Conservation (phyloP, 805 yeast species). For the Debaryomyces hansenii region DNA sequence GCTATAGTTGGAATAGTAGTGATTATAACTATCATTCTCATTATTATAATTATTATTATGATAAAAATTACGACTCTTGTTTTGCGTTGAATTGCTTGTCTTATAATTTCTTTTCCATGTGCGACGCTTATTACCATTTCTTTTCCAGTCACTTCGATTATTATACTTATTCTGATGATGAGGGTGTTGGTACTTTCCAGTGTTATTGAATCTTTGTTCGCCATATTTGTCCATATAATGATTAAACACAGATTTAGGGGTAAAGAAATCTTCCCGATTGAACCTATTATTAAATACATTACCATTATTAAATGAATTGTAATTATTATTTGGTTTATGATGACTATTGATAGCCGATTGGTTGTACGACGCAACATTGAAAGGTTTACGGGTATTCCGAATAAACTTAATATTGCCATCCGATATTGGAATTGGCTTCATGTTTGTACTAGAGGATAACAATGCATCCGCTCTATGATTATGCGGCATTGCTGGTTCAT, state of each 20-base stretch:
- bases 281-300: conserved; percentile 30
- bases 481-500: conserved; percentile 26
- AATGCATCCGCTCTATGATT: conserved; percentile 46
- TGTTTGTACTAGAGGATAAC: conserved; percentile 34
- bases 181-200: conserved; percentile 5
- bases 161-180: conserved; percentile 3
- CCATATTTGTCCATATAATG: conserved; percentile 69
- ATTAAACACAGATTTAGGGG: conserved; percentile 72
- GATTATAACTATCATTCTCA: conserved; percentile 9
- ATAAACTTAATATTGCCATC: conserved; percentile 24
- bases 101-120: conserved; percentile 27
- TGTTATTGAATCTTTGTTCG: conserved; percentile 35
- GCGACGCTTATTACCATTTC: conserved; percentile 21
- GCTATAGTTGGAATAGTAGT: background rate
- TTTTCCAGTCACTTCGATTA: conserved; percentile 8
- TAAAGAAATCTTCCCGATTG: conserved; percentile 71
- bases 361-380: conserved; percentile 63
- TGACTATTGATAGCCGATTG: conserved; percentile 18
- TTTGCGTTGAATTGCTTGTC: conserved; percentile 17
- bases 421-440: conserved; percentile 42
- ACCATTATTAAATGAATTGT: background rate
- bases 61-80: conserved; percentile 12
- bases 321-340: conserved; percentile 9
- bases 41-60: conserved; percentile 11
- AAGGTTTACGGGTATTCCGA: conserved; percentile 54